Evolutionary conservation across 352 stramenopile species (phyloP).

Genomic region (Globisporangium lucens): DNA sequence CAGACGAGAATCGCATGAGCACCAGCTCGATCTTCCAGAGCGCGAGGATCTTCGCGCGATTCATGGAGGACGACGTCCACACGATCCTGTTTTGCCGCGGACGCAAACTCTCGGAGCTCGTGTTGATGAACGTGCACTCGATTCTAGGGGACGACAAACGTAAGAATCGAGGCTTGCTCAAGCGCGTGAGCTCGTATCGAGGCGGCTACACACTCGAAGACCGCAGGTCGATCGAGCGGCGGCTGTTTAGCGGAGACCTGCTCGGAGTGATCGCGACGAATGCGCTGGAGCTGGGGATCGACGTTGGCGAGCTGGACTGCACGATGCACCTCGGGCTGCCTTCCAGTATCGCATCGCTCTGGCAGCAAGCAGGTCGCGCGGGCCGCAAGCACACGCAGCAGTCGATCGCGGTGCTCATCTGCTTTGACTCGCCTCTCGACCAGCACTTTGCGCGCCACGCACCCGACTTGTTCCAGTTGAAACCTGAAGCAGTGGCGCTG

Average conservation of each 20-base stretch:
- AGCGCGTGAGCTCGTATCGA: conserved; percentile 92
- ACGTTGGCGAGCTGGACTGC: conserved; percentile 92
- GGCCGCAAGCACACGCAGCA: conserved; percentile 76
- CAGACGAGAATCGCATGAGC: conserved; percentile 4
- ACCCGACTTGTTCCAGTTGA: conserved; percentile 60
- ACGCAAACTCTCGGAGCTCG: conserved; percentile 92
- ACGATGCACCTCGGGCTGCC: conserved; percentile 96
- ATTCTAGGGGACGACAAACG: conserved; percentile 43
- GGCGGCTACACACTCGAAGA: conserved; percentile 94
- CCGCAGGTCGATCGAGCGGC: conserved; percentile 91
- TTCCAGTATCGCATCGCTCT: conserved; percentile 90
- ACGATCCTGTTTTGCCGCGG: conserved; percentile 96
- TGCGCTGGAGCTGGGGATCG: conserved; percentile 97
- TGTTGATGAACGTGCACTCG: conserved; percentile 85
- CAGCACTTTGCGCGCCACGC: conserved; percentile 86
- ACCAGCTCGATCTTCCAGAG: conserved; percentile 88
- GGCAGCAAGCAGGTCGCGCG: conserved; percentile 96
- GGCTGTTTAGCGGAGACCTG: conserved; percentile 94
- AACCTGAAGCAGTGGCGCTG: conserved; percentile 76
- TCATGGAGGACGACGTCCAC: conserved; percentile 88
- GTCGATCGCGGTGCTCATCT: conserved; percentile 93
- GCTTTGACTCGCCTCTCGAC: conserved; percentile 93
- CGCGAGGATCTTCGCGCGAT: conserved; percentile 87
- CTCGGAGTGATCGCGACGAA: conserved; percentile 95
- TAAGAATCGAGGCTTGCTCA: conserved; percentile 39